These are phyloP conservation scores for Colletotrichum tabaci DNA, from an alignment of 2,329 filamentous ascomycete species.

Conservation along the genomic window DNA sequence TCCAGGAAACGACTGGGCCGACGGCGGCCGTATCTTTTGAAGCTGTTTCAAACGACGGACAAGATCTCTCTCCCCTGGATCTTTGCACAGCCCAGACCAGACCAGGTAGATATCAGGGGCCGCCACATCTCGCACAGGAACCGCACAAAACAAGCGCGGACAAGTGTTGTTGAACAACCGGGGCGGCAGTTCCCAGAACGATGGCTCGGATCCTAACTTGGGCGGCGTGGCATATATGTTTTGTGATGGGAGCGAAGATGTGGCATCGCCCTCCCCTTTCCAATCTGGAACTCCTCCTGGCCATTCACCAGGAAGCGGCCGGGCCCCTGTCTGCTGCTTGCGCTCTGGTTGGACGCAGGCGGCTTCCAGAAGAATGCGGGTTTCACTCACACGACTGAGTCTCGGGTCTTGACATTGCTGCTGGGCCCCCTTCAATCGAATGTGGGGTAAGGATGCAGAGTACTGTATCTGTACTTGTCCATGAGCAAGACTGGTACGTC, in stretches of 20 bases:
- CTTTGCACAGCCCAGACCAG: constrained; percentile 1
- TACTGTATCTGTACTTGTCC: background rate
- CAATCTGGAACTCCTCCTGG: constrained; percentile 25
- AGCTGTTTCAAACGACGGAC: constrained; percentile 22
- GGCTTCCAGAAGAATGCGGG: constrained; percentile 39
- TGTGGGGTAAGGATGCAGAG: constrained; percentile 27
- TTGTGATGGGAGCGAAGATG: constrained; percentile 1
- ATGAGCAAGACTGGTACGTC: constrained; percentile 20
- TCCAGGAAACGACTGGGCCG: background rate
- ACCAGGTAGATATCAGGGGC: too few species aligned
- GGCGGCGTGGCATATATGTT: constrained; percentile 7
- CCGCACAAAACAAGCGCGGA: constrained; percentile 21
- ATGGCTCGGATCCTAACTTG: constrained; percentile 38
- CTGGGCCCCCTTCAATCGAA: constrained; percentile 6
- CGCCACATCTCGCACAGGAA: background rate
- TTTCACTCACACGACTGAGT: constrained; percentile 13
- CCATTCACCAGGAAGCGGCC: constrained; percentile 9
- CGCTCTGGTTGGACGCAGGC: constrained; percentile 31
- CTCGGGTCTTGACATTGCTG: background rate
- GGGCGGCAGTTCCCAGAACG: constrained; percentile 15
- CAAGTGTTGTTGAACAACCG: constrained; percentile 18
- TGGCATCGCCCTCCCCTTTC: constrained; percentile 18
- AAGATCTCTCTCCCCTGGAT: constrained; percentile 1
- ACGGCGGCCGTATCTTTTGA: background rate
- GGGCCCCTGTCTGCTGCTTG: constrained; percentile 16